A percentile compares a stretch with the other conserved stretches of the same genome.
Evolutionary conservation across 2,329 filamentous ascomycete genomes (phyloP).

Genomic region (Cladosporium austrohemisphaericum): DNA sequence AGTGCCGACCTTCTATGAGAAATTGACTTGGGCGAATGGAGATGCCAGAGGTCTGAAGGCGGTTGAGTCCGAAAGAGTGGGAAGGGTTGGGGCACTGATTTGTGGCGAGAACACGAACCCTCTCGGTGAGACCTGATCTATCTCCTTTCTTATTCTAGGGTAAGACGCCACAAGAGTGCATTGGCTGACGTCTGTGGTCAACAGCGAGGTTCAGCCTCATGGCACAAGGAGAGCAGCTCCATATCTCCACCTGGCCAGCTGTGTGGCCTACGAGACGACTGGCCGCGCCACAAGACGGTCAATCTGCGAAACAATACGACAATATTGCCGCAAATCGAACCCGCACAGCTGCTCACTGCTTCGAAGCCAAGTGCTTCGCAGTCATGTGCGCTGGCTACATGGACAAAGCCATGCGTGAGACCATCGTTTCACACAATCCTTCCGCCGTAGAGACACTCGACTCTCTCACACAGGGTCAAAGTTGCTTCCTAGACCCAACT

Average conservation of each 20-base stretch:
- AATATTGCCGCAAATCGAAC: constrained; percentile 53
- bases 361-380: constrained; percentile 57
- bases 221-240: constrained; percentile 54
- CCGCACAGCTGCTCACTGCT: constrained; percentile 53
- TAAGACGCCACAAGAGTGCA: too few species aligned
- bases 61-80: constrained; percentile 41
- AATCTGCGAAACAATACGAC: constrained; percentile 45
- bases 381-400: constrained; percentile 48
- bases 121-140: constrained; percentile 31
- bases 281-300: background rate
- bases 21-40: constrained; percentile 52
- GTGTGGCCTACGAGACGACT: constrained; percentile 48
- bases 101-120: constrained; percentile 59
- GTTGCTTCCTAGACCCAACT: constrained; percentile 51
- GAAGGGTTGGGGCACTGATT: constrained; percentile 50
- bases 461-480: constrained; percentile 42
- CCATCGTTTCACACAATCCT: constrained; percentile 31
- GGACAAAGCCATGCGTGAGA: constrained; percentile 32
- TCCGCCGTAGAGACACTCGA: constrained; percentile 33
- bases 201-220: constrained; percentile 47
- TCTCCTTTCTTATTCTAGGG: background rate
- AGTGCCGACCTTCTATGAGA: constrained; percentile 56
- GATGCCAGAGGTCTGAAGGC: constrained; percentile 51
- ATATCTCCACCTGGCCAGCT: constrained; percentile 55
- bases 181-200: background rate